A percentile compares a stretch with the other conserved stretches of the same genome.
Conservation (phyloP, 139 green algal genomes). For the Haematococcus lacustris region DNA sequence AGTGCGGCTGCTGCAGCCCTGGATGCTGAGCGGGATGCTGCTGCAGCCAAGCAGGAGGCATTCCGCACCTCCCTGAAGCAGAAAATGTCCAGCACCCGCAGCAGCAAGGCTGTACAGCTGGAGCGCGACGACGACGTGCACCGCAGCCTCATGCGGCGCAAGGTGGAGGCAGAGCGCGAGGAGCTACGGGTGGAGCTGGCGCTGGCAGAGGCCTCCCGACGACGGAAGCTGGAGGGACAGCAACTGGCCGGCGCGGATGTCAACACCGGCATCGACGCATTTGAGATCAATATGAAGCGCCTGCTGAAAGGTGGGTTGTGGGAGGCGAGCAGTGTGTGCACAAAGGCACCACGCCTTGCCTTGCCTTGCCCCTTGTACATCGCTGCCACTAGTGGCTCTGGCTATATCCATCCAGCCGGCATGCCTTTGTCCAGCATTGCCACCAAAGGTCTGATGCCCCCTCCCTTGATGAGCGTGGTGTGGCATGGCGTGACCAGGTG, state of each 20-base stretch:
- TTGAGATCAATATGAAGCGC: slow-evolving; percentile 68
- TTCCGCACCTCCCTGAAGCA: not conserved
- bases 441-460: not conserved
- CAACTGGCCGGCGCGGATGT: slow-evolving; percentile 38
- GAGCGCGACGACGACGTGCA: slow-evolving; percentile 41
- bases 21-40: slow-evolving; percentile 1
- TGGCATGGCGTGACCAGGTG: not conserved
- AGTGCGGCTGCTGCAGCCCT: not conserved
- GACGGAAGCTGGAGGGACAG: slow-evolving; percentile 20
- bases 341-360: not conserved
- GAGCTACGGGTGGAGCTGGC: slow-evolving; percentile 60
- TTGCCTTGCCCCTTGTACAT: too few species aligned
- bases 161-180: slow-evolving; percentile 44
- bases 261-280: slow-evolving; percentile 53
- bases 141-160: slow-evolving; percentile 34
- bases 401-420: too few species aligned
- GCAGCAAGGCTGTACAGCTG: slow-evolving; percentile 30
- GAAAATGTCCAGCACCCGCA: slow-evolving; percentile 12
- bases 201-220: slow-evolving; percentile 33
- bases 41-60: not conserved
- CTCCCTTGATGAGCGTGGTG: not conserved
- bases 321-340: not conserved
- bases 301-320: slow-evolving; percentile 25
- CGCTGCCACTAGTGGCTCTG: too few species aligned
- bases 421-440: too few species aligned